phyloP scores from a whole-genome alignment of 1,139 yeast species.

The Candida sp. region DNA sequence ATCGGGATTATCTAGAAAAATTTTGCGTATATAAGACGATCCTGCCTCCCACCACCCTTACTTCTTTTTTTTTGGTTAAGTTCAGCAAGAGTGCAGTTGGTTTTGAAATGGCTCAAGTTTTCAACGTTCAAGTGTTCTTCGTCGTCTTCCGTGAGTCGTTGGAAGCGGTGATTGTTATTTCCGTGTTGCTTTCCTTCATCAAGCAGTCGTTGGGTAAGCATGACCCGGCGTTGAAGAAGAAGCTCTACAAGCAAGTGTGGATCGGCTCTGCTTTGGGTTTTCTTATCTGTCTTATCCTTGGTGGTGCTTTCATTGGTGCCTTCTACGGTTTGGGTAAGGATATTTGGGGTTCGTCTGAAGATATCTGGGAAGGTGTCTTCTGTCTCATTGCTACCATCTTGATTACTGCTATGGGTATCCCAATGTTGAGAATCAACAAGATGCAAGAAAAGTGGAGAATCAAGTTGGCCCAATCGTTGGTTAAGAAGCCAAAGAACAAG shows the following conservation, averaged over 20 bases:
- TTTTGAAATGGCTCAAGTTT: constrained; percentile 41
- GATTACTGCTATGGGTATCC: constrained; percentile 87
- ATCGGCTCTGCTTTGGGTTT: constrained; percentile 76
- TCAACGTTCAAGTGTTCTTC: constrained; percentile 71
- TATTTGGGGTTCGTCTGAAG: constrained; percentile 83
- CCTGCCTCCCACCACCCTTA: background rate
- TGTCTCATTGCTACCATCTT: constrained; percentile 79
- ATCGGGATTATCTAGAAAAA: too few species aligned
- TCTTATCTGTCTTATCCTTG: constrained; percentile 73
- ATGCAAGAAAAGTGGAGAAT: constrained; percentile 89
- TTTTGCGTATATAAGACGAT: background rate
- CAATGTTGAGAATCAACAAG: constrained; percentile 85
- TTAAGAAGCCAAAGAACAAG: constrained; percentile 40
- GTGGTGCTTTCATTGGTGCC: constrained; percentile 80
- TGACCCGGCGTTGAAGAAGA: constrained; percentile 59
- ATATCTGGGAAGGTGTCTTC: constrained; percentile 88
- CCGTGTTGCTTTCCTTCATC: constrained; percentile 87
- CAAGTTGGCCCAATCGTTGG: constrained; percentile 74
- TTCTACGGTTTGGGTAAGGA: constrained; percentile 78
- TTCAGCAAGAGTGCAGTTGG: background rate
- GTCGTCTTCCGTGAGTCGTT: constrained; percentile 89
- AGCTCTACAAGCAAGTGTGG: constrained; percentile 77
- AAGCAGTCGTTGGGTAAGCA: constrained; percentile 78
- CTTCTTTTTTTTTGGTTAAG: background rate
- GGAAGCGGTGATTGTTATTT: constrained; percentile 89